Conservation (phyloP, 352 stramenopile genomes). For the Globisporangium polare region DNA sequence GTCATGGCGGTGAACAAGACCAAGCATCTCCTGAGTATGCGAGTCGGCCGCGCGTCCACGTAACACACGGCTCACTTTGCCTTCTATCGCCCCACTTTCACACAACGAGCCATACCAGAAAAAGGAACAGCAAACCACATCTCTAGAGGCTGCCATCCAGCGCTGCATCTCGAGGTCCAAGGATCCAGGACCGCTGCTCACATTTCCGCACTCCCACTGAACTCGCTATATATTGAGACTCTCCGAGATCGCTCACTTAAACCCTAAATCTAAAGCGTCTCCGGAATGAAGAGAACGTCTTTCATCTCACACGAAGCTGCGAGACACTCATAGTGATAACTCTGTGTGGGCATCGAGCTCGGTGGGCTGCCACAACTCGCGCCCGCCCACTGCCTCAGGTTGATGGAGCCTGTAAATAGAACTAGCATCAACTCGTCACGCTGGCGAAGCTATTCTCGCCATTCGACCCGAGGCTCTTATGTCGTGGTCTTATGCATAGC, state of each 20-base stretch:
- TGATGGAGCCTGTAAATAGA: background rate
- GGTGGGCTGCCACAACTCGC: too few species aligned
- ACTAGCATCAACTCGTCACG: background rate
- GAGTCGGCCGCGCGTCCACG: constrained; percentile 20
- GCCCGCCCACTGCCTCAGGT: too few species aligned
- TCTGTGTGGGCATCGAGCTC: too few species aligned
- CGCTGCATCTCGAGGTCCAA: background rate
- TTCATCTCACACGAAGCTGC: background rate
- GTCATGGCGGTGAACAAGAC: constrained; percentile 81
- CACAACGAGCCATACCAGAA: background rate
- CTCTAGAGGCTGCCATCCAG: background rate
- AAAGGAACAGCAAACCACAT: background rate
- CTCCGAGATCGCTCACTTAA: background rate
- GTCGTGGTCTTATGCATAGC: background rate
- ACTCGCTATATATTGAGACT: constrained; percentile 3
- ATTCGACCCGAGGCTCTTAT: background rate
- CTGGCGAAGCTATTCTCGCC: background rate
- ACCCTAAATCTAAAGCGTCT: background rate
- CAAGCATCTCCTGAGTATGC: constrained; percentile 49
- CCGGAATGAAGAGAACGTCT: background rate
- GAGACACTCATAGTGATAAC: too few species aligned
- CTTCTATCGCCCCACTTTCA: background rate
- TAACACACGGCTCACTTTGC: constrained; percentile 12
- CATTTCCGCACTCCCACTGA: background rate
- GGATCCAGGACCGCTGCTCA: background rate